Conservation (phyloP, 1,284 basidiomycete species). For the Bondarzewia mesenterica region DNA sequence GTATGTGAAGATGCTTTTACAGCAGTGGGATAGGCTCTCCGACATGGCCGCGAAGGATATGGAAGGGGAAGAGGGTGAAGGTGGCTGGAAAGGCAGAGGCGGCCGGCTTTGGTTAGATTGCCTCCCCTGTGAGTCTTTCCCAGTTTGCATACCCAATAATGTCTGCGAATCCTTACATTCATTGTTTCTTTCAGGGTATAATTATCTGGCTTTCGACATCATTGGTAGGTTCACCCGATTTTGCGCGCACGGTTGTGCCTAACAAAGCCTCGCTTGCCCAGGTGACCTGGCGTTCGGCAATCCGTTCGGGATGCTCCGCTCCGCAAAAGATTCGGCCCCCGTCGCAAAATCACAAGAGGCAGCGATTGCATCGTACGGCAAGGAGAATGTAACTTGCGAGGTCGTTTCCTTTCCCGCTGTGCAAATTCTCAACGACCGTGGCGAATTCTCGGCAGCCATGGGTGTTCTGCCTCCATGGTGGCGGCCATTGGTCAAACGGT, state of each 20-base stretch:
- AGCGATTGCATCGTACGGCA: slow-evolving; percentile 51
- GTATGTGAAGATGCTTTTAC: slow-evolving; percentile 54
- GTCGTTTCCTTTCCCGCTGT: slow-evolving; percentile 71
- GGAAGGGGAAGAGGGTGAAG: slow-evolving; percentile 55
- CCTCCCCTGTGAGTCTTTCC: slow-evolving; percentile 50
- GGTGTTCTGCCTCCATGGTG: slow-evolving; percentile 71
- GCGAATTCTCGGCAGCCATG: slow-evolving; percentile 81
- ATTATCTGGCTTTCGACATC: slow-evolving; percentile 85
- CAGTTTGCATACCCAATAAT: background rate
- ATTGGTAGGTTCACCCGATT: slow-evolving; percentile 35
- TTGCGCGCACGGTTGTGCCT: background rate
- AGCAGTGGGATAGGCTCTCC: slow-evolving; percentile 79
- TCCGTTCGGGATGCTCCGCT: slow-evolving; percentile 85
- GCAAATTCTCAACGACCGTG: slow-evolving; percentile 82
- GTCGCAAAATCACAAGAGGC: slow-evolving; percentile 41
- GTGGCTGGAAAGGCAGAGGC: slow-evolving; percentile 14
- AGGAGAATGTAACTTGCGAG: slow-evolving; percentile 30
- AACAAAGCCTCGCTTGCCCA: slow-evolving; percentile 13
- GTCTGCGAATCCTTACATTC: slow-evolving; percentile 2
- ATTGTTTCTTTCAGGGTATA: slow-evolving; percentile 35
- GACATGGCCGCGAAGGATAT: slow-evolving; percentile 44
- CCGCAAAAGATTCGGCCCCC: slow-evolving; percentile 67
- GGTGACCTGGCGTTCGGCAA: slow-evolving; percentile 80
- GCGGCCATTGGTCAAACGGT: slow-evolving; percentile 55
- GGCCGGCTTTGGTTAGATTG: slow-evolving; percentile 75